Percentiles rank a stretch among this genome's conserved stretches.
phyloP scores from a whole-genome alignment of 148 eudicot species.

The Camellia japonica region DNA sequence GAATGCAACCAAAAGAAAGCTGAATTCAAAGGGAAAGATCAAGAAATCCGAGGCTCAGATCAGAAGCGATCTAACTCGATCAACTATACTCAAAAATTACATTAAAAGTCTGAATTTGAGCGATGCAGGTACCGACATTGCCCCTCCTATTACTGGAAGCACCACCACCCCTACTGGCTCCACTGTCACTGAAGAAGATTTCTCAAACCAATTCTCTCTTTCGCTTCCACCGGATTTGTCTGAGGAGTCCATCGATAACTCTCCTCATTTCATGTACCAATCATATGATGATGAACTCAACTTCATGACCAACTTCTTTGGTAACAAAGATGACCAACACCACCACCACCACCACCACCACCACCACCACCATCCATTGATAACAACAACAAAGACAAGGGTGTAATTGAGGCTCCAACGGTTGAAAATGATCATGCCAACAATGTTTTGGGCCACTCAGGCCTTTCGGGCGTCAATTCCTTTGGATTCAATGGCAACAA shows the following conservation, averaged over 20 bases:
- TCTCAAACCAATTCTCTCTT: conserved; percentile 1
- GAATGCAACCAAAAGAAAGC: conserved; percentile 83
- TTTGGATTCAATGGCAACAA: neutral
- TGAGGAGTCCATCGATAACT: conserved; percentile 25
- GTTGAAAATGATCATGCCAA: neutral
- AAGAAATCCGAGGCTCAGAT: conserved; percentile 31
- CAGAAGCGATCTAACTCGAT: conserved; percentile 9
- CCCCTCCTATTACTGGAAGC: neutral
- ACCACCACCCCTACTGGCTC: conserved; percentile 18
- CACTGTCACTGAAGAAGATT: conserved; percentile 18
- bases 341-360: no score
- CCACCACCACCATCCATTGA: neutral
- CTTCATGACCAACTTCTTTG: conserved; percentile 45
- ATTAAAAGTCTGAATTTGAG: conserved; percentile 28
- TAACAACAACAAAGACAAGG: neutral
- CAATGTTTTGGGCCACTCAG: neutral
- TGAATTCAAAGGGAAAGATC: conserved; percentile 45
- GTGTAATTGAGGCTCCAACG: neutral
- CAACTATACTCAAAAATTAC: conserved; percentile 59
- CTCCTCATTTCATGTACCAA: conserved; percentile 24
- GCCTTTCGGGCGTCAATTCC: neutral
- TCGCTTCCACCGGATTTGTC: conserved; percentile 12
- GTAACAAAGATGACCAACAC: conserved; percentile 12
- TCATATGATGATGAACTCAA: conserved; percentile 43
- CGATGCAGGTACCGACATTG: neutral